Evolutionary conservation across 768 basidiomycete genomes (phyloP).

Genomic region (Clitopilus passeckerianus): DNA sequence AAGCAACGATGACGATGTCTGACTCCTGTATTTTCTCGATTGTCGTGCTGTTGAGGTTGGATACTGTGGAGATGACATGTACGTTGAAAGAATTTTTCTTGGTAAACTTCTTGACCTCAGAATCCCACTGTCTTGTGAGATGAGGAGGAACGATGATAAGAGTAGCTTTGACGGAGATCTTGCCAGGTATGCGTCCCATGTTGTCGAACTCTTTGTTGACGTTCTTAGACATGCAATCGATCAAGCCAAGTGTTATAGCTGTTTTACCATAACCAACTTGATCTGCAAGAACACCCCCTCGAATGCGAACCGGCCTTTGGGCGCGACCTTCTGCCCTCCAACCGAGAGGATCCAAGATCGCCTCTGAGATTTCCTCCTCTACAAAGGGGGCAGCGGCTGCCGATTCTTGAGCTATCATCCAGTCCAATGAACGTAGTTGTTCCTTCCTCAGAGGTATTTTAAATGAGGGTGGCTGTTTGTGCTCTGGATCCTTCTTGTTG

Average conservation of each 20-base stretch:
- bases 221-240: conserved; percentile 61
- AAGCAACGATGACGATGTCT: conserved; percentile 83
- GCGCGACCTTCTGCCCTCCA: conserved; percentile 96
- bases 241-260: conserved; percentile 86
- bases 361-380: conserved; percentile 94
- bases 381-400: conserved; percentile 64
- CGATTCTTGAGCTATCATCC: conserved; percentile 87
- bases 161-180: conserved; percentile 76
- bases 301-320: conserved; percentile 64
- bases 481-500: conserved; percentile 69
- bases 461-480: conserved; percentile 78
- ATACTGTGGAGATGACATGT: conserved; percentile 60
- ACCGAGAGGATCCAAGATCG: conserved; percentile 76
- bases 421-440: conserved; percentile 84
- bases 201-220: conserved; percentile 56
- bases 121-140: conserved; percentile 84
- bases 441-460: conserved; percentile 70
- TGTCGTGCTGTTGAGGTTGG: conserved; percentile 66
- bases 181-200: conserved; percentile 46
- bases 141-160: conserved; percentile 88
- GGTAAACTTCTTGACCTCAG: conserved; percentile 81
- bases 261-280: conserved; percentile 98
- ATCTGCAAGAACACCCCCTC: conserved; percentile 92
- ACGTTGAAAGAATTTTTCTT: conserved; percentile 51
- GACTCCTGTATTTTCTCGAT: conserved; percentile 75